Percentiles rank a stretch among this genome's conserved stretches.
phyloP scores from a whole-genome alignment of 345 rosid species.

The Syzygium aromaticum region DNA sequence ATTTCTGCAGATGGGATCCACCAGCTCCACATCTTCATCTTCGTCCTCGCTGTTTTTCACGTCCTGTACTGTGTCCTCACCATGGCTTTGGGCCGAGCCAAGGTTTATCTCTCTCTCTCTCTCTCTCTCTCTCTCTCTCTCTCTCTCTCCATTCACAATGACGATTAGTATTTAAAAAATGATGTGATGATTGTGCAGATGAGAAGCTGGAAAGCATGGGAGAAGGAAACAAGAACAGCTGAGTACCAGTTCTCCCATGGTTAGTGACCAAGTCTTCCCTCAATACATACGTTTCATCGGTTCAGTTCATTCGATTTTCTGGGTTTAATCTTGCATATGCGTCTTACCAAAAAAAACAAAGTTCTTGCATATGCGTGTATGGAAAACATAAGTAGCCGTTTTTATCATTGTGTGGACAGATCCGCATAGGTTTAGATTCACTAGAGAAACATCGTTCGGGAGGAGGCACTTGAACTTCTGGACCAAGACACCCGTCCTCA shows the following conservation, averaged over 20 bases:
- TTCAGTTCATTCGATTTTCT: background rate
- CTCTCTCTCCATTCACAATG: background rate
- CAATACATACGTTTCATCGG: background rate
- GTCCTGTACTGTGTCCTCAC: constrained; percentile 68
- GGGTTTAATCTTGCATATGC: background rate
- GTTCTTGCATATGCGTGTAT: background rate
- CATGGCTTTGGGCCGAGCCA: constrained; percentile 59
- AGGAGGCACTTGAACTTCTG: constrained; percentile 67
- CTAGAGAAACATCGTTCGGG: constrained; percentile 96
- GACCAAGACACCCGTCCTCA: constrained; percentile 41
- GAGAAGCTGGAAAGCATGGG: constrained; percentile 91
- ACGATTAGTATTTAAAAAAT: background rate
- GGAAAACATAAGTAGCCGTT: background rate
- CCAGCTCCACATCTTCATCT: constrained; percentile 90
- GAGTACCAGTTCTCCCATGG: constrained; percentile 80
- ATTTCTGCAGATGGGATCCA: constrained; percentile 79
- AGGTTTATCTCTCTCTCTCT: constrained; percentile 27
- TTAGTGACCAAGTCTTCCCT: constrained; percentile 1
- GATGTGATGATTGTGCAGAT: constrained; percentile 30
- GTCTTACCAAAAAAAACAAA: too few relatives aligned
- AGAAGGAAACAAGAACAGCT: constrained; percentile 68
- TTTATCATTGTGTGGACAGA: constrained; percentile 22
- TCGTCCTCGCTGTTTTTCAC: constrained; percentile 72
- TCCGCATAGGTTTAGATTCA: constrained; percentile 89
- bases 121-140: background rate